Evolutionary conservation across 2,329 filamentous ascomycete species (phyloP), one percentile per base, ranked within the genome.

Genomic region (Phoma sp.): DNA sequence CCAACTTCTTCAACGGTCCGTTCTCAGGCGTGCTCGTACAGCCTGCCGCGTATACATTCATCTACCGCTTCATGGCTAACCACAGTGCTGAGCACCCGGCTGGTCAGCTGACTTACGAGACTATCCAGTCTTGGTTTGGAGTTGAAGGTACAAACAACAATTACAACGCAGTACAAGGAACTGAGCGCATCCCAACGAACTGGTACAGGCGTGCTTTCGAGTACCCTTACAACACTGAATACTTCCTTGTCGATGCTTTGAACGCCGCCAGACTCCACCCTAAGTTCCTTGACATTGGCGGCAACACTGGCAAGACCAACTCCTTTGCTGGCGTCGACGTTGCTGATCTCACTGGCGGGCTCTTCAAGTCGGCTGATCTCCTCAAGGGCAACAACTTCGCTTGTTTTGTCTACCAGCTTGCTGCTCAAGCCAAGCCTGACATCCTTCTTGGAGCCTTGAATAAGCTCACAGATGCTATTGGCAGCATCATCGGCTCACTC

Each of bases 51-150:
- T 67, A 67, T 36, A 62, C 62, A 5, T 67, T 67, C 46, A 67
- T 67, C 43, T 67, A 56, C 43, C 62, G 64, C 15, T 66, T 67
- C 57, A 67, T 67, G 64, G 64, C 64, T 1, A 66, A 67, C 20
- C 64, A 67, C 28, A 62, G 56, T 18, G 58, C 56, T 1, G 61
- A 64, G 17, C 20, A 59, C 28, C 64, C 64, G 5, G 38, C 37
- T 2, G 64, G 62, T 18, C 28, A 49, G 3, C 34, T 67, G 14
- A 55, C 36, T 14, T 55, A 60, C 39, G 62, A 64, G 14, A 52
- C 55, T 11, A 42, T 67, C 14, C 60, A 67, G 50, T 65, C 61
- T 0, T 67, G 64, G 64, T 66, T 66, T 20, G 64, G 64, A 38
- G 51, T 67, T 4, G 20, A 63, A 10, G 63, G 63, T 4, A 32